Evolutionary conservation across 768 basidiomycete species (phyloP).

Genomic region (Piloderma croceum): DNA sequence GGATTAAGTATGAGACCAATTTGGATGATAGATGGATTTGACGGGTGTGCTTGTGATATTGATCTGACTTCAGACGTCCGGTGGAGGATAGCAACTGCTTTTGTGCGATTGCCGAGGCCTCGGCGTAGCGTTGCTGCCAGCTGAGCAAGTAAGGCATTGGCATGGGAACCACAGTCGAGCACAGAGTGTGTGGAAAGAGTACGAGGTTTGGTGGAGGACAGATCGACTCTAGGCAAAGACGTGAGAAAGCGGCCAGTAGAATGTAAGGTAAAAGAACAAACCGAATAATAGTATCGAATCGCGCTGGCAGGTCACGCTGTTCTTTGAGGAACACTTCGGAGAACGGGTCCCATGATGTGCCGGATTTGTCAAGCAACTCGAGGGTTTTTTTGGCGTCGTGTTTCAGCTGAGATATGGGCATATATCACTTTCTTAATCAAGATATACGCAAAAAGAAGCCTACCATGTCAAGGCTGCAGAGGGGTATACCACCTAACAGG

Average conservation of each 20-base stretch:
- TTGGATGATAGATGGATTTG: conserved; percentile 44
- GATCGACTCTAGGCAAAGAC: conserved; percentile 43
- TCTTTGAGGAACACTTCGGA: conserved; percentile 69
- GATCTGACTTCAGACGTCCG: conserved; percentile 40
- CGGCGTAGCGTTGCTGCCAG: conserved; percentile 46
- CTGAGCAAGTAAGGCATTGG: conserved; percentile 49
- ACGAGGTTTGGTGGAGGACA: conserved; percentile 43
- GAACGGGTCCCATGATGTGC: conserved; percentile 56
- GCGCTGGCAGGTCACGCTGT: conserved; percentile 51
- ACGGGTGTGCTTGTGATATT: conserved; percentile 50
- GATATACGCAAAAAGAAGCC: conserved; percentile 15
- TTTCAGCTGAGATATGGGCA: conserved; percentile 44
- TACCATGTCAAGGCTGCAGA: conserved; percentile 76
- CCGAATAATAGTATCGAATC: conserved; percentile 74
- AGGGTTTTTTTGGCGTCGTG: conserved; percentile 75
- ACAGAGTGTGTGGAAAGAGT: conserved; percentile 38
- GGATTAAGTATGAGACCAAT: conserved; percentile 76
- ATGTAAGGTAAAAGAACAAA: conserved; percentile 22
- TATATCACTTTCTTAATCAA: no score
- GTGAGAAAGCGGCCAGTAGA: conserved; percentile 1
- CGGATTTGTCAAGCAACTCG: conserved; percentile 48
- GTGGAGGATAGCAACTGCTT: conserved; percentile 58
- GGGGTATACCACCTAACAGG: conserved; percentile 66
- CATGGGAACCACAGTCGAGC: conserved; percentile 57
- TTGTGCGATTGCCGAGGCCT: conserved; percentile 71